These are phyloP conservation scores for Metschnikowia lachancei DNA, from an alignment of 805 yeast genomes.

Conservation along the genomic window DNA sequence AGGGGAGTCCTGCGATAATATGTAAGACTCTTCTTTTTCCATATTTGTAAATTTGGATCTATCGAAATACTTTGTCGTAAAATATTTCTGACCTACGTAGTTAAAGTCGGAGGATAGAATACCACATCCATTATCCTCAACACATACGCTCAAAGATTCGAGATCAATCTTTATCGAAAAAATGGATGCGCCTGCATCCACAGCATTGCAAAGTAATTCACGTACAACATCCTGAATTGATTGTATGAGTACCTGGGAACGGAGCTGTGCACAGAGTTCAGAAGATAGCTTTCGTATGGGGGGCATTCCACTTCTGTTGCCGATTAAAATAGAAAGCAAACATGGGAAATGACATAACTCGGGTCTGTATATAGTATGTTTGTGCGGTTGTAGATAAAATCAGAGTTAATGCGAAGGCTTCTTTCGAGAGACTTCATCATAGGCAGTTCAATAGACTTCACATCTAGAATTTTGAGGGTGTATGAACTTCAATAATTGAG, in stretches of 20 bases:
- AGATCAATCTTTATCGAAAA: conserved; percentile 37
- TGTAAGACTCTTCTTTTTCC: background rate
- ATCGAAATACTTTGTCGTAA: conserved; percentile 16
- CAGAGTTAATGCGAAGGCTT: background rate
- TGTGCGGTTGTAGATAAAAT: background rate
- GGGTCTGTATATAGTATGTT: background rate
- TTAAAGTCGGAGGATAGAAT: conserved; percentile 48
- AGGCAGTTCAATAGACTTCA: too few relatives aligned
- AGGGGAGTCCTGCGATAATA: background rate
- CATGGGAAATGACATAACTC: background rate
- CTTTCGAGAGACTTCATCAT: too few relatives aligned
- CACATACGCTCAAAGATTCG: conserved; percentile 32
- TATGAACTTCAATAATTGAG: too few relatives aligned
- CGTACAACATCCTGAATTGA: conserved; percentile 42
- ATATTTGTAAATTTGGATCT: background rate
- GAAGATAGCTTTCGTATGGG: background rate
- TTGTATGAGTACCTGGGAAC: conserved; percentile 35
- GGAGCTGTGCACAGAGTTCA: conserved; percentile 10
- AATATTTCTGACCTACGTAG: conserved; percentile 45
- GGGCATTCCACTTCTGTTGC: background rate
- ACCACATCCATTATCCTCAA: conserved; percentile 74
- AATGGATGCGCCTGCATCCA: conserved; percentile 50
- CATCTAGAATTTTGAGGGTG: too few relatives aligned
- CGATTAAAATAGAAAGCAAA: background rate
- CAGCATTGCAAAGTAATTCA: conserved; percentile 53